A percentile compares a stretch with the other conserved stretches of the same genome.
phyloP scores from a whole-genome alignment of 495 filamentous ascomycete species.

The Cudoniella acicularis region DNA sequence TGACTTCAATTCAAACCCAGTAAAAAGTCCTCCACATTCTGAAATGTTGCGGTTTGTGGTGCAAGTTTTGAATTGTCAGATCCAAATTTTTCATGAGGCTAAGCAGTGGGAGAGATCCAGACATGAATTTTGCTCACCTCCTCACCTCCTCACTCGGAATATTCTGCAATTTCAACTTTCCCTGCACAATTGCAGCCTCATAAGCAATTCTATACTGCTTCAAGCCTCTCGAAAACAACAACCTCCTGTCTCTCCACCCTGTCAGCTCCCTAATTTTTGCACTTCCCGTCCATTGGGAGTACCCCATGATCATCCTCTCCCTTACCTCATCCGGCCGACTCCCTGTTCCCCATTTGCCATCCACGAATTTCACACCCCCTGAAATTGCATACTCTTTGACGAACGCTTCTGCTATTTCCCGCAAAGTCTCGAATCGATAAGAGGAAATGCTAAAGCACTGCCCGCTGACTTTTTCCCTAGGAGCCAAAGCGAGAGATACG shows the following conservation, averaged over 20 bases:
- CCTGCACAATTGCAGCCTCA: slow-evolving; percentile 37
- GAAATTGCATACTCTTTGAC: slow-evolving; percentile 33
- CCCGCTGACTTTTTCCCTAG: slow-evolving; percentile 25
- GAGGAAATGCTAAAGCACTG: slow-evolving; percentile 40
- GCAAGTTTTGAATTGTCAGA: too few species aligned
- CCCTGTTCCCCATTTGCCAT: neutral
- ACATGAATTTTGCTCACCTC: too few species aligned
- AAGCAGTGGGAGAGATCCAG: too few species aligned
- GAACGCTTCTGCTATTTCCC: slow-evolving; percentile 30
- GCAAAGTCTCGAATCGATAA: slow-evolving; percentile 35
- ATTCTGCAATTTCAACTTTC: too few species aligned
- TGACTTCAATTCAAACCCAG: too few species aligned
- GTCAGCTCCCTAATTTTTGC: slow-evolving; percentile 36
- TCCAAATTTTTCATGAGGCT: too few species aligned
- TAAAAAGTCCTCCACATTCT: too few species aligned
- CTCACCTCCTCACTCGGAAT: too few species aligned
- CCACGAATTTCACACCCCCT: slow-evolving; percentile 20
- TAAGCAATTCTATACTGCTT: slow-evolving; percentile 35
- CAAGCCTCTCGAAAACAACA: slow-evolving; percentile 33
- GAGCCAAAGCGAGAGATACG: slow-evolving; percentile 32
- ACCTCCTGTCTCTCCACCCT: slow-evolving; percentile 36
- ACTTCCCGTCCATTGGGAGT: slow-evolving; percentile 38
- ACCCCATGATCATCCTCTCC: slow-evolving; percentile 26
- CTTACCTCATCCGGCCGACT: neutral
- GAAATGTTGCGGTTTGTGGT: too few species aligned